A percentile compares a stretch with the other conserved stretches of the same genome.
Conservation (phyloP, 1,139 yeast species). For the Spencermartinsiella ligniputridi region DNA sequence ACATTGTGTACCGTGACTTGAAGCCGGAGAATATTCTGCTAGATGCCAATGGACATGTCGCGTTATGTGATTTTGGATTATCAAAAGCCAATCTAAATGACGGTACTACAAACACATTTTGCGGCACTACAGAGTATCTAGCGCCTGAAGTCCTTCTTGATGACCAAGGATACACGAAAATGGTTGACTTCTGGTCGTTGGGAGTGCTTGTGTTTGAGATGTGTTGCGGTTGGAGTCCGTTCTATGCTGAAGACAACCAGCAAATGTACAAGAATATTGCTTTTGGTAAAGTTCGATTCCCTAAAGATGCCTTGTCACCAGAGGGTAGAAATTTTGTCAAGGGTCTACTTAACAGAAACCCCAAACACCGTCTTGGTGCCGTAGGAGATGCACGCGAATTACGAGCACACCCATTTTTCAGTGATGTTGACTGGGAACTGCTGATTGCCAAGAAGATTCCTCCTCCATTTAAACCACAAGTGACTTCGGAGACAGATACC, state of each 20-base stretch:
- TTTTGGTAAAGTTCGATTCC: constrained; percentile 94
- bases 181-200: constrained; percentile 97
- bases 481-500: constrained; percentile 85
- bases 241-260: constrained; percentile 94
- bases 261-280: constrained; percentile 99
- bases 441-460: constrained; percentile 79
- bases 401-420: constrained; percentile 84
- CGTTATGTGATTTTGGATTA: constrained; percentile 92
- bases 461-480: constrained; percentile 95
- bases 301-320: constrained; percentile 85
- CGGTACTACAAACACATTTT: constrained; percentile 93
- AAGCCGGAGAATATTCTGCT: constrained; percentile 91
- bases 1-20: constrained; percentile 88
- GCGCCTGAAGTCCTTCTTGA: constrained; percentile 92
- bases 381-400: constrained; percentile 87
- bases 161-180: constrained; percentile 92
- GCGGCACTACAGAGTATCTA: constrained; percentile 95
- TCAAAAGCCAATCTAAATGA: constrained; percentile 86
- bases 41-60: constrained; percentile 96
- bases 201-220: constrained; percentile 91
- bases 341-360: constrained; percentile 90
- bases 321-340: constrained; percentile 95
- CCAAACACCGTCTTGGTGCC: constrained; percentile 90
- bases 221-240: constrained; percentile 99
- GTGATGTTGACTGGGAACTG: constrained; percentile 85